These are phyloP conservation scores for Rhodamnia argentea DNA, from an alignment of 345 rosid species.

Conservation along the genomic window DNA sequence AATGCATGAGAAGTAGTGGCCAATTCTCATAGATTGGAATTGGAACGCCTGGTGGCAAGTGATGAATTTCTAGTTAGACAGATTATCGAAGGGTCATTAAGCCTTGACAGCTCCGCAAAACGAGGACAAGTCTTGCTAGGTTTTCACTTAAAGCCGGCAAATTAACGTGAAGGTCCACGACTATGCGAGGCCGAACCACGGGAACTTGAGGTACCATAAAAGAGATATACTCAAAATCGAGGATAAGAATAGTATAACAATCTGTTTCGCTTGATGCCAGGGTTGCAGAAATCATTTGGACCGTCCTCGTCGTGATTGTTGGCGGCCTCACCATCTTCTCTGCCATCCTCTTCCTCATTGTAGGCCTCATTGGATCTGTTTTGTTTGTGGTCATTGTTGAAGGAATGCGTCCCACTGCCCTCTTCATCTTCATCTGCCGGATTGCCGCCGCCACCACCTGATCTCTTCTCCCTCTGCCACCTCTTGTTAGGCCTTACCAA, in stretches of 20 bases:
- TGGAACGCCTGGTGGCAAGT: too few relatives aligned
- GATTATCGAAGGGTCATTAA: not conserved
- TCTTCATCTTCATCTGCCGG: not conserved
- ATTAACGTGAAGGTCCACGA: not conserved
- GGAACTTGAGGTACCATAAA: not conserved
- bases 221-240: not conserved
- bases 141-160: not conserved
- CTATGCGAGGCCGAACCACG: not conserved
- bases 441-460: not conserved
- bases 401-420: not conserved
- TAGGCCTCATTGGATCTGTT: too few relatives aligned
- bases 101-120: not conserved
- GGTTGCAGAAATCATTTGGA: not conserved
- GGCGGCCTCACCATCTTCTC: too few relatives aligned
- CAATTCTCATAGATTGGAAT: too few relatives aligned
- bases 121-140: not conserved
- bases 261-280: not conserved
- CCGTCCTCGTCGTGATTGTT: not conserved
- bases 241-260: not conserved
- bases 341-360: too few relatives aligned
- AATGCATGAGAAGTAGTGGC: too few relatives aligned
- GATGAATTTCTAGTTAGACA: not conserved
- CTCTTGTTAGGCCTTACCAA: not conserved
- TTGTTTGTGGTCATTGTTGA: too few relatives aligned
- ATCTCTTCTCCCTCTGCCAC: not conserved